phyloP scores from a whole-genome alignment of 164 flowering plant species.

The Macadamia tetraphylla region DNA sequence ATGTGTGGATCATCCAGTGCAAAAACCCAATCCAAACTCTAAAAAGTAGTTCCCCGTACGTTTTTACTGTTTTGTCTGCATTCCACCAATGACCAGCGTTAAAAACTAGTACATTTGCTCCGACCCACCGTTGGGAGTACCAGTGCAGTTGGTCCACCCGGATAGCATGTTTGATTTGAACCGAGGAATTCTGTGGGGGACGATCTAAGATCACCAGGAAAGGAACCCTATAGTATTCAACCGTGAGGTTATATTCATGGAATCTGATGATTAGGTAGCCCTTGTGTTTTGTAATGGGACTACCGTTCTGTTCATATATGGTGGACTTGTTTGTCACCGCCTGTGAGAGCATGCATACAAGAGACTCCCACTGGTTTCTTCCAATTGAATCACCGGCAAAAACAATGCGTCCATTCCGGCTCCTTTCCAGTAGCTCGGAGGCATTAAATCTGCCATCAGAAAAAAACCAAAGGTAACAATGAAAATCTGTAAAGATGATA shows the following conservation, averaged over 20 bases:
- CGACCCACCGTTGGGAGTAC: conserved; percentile 51
- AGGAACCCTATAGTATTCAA: conserved; percentile 77
- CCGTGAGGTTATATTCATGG: conserved; percentile 58
- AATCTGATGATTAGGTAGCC: conserved; percentile 69
- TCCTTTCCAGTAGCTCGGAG: conserved; percentile 50
- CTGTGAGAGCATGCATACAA: conserved; percentile 76
- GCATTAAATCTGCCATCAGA: conserved; percentile 58
- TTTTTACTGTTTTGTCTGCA: conserved; percentile 44
- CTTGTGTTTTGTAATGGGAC: conserved; percentile 75
- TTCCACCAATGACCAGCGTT: conserved; percentile 95
- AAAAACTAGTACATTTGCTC: conserved; percentile 69
- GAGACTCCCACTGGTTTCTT: conserved; percentile 95
- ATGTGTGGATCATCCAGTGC: no score
- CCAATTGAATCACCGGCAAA: conserved; percentile 87
- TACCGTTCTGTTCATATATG: conserved; percentile 66
- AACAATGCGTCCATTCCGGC: conserved; percentile 58
- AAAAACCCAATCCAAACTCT: no score
- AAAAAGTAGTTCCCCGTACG: conserved; percentile 25
- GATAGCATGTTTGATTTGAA: conserved; percentile 30
- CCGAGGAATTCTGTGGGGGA: conserved; percentile 45
- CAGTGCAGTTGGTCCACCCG: conserved; percentile 59
- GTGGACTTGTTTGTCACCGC: conserved; percentile 54
- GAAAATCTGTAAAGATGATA: no score
- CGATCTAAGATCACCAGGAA: conserved; percentile 47
- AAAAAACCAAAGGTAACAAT: not conserved